These are phyloP conservation scores for Leccinum angustisporum DNA, from an alignment of 1,284 basidiomycete species.

Conservation along the genomic window DNA sequence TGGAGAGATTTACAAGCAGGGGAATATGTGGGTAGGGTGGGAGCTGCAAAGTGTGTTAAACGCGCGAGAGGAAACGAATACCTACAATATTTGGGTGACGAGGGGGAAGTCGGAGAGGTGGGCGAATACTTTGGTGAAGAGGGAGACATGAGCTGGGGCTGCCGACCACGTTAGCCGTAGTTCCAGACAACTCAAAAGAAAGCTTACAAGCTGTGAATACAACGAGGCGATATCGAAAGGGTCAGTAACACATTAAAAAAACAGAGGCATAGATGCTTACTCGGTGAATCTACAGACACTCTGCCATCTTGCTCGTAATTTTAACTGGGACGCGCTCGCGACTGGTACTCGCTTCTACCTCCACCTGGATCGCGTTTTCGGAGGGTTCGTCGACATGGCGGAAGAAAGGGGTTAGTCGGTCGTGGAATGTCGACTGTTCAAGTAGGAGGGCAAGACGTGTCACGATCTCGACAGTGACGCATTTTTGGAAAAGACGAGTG, in stretches of 20 bases:
- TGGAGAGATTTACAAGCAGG: slow-evolving; percentile 67
- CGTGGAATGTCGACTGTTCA: too few species aligned
- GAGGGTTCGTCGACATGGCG: too few species aligned
- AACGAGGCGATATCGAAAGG: slow-evolving; percentile 10
- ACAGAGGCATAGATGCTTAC: slow-evolving; percentile 44
- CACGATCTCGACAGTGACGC: too few species aligned
- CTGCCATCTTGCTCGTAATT: too few species aligned
- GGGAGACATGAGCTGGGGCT: slow-evolving; percentile 77
- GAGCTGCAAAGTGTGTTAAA: slow-evolving; percentile 45
- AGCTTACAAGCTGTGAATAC: slow-evolving; percentile 56
- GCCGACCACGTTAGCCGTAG: slow-evolving; percentile 28
- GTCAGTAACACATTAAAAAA: slow-evolving; percentile 19
- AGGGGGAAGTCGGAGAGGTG: slow-evolving; percentile 78
- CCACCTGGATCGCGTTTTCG: too few species aligned
- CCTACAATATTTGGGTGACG: slow-evolving; percentile 87
- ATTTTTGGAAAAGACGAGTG: slow-evolving; percentile 29
- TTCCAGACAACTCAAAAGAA: neutral
- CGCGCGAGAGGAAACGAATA: slow-evolving; percentile 12
- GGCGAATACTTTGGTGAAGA: slow-evolving; percentile 86
- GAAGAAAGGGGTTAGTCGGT: too few species aligned
- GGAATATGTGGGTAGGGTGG: slow-evolving; percentile 82
- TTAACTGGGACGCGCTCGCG: too few species aligned
- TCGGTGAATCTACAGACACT: slow-evolving; percentile 67
- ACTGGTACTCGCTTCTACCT: too few species aligned
- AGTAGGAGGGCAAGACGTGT: too few species aligned